Percentiles rank a stretch among this genome's conserved stretches.
phyloP scores from a whole-genome alignment of 208 protist species.

The Trypanosoma lewisi region DNA sequence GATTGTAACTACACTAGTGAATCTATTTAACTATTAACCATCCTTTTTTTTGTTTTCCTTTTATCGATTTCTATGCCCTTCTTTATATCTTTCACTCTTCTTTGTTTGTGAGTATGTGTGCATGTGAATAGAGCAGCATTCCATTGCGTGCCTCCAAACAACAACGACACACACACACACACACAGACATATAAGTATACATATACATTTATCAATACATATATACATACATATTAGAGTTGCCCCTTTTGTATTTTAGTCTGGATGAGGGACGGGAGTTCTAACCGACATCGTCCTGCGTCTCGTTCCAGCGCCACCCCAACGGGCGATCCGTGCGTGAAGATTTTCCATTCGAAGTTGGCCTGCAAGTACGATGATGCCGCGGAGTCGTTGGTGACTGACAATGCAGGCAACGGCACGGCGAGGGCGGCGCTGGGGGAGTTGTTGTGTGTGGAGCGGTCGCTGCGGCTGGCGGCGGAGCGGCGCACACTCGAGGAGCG shows the following conservation, averaged over 20 bases:
- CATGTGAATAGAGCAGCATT: neutral
- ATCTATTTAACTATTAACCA: conserved; percentile 6
- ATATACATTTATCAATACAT: too few relatives aligned
- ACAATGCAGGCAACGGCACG: neutral
- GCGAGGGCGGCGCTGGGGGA: neutral
- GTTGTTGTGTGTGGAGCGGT: conserved; percentile 12
- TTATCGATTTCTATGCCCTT: conserved; percentile 2
- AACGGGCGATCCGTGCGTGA: conserved; percentile 8
- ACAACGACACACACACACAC: too few relatives aligned
- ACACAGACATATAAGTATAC: too few relatives aligned
- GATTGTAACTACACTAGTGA: neutral
- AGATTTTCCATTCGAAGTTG: neutral
- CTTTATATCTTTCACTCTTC: conserved; percentile 2
- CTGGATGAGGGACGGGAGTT: neutral
- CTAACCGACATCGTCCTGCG: neutral
- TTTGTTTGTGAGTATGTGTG: neutral
- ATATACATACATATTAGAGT: too few relatives aligned
- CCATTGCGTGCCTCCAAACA: neutral
- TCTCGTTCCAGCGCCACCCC: neutral
- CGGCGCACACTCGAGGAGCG: conserved; percentile 18
- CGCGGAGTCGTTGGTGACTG: neutral
- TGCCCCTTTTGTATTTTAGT: neutral
- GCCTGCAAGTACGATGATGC: neutral
- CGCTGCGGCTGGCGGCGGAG: conserved; percentile 20
- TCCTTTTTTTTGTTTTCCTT: conserved; percentile 15